Evolutionary conservation across 2,329 filamentous ascomycete species (phyloP).

Genomic region (Ascochyta koolunga): DNA sequence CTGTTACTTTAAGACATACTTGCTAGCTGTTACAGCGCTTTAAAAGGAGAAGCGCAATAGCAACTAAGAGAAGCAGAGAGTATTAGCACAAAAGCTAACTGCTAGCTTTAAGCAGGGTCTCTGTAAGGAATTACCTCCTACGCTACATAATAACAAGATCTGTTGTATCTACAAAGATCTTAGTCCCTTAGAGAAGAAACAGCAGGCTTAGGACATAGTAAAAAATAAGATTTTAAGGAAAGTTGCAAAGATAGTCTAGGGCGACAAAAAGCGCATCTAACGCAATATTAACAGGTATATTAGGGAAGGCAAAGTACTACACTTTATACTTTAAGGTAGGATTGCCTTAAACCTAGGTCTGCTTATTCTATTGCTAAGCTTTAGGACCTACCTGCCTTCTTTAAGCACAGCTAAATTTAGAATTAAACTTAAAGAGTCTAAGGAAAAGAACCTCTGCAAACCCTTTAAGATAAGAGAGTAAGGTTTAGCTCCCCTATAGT

Average conservation of each 20-base stretch:
- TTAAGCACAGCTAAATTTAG: not conserved
- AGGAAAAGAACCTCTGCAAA: not conserved
- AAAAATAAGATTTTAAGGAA: not conserved
- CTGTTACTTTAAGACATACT: conserved; percentile 4
- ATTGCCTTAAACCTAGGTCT: not conserved
- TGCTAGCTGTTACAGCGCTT: not conserved
- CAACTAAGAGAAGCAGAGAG: not conserved
- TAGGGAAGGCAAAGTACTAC: not conserved
- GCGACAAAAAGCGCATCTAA: not conserved
- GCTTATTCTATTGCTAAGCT: not conserved
- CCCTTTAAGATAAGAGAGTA: too few relatives aligned
- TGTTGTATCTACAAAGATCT: not conserved
- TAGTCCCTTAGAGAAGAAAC: not conserved
- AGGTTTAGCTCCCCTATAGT: too few relatives aligned
- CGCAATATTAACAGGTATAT: not conserved
- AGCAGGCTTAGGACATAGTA: not conserved
- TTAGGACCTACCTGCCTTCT: not conserved
- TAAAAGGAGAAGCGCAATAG: not conserved
- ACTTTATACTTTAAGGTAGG: not conserved
- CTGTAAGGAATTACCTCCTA: not conserved
- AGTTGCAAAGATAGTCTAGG: not conserved
- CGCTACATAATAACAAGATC: not conserved
- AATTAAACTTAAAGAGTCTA: not conserved
- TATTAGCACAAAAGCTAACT: not conserved
- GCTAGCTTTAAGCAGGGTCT: not conserved